A percentile compares a stretch with the other conserved stretches of the same genome.
These are phyloP conservation scores for Ophiosphaerella narmari DNA, from an alignment of 2,329 filamentous ascomycete species.

Conservation along the genomic window DNA sequence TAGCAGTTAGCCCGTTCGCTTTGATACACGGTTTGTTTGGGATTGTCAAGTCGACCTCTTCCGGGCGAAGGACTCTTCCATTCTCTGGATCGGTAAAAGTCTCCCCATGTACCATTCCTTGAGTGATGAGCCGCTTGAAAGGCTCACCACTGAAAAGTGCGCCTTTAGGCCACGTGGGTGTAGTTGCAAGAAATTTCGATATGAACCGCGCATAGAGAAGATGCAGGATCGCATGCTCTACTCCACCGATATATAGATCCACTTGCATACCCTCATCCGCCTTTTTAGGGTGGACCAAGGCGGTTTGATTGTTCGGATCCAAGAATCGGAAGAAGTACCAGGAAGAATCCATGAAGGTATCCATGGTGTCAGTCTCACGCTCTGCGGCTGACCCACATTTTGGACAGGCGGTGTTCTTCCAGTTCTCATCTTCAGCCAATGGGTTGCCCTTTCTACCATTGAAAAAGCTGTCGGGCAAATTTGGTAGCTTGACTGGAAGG, in stretches of 20 bases:
- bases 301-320: conserved; percentile 67
- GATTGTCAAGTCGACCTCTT: conserved; percentile 70
- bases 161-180: conserved; percentile 49
- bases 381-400: conserved; percentile 71
- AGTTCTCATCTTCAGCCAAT: conserved; percentile 71
- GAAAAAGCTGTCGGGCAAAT: conserved; percentile 70
- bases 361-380: conserved; percentile 92
- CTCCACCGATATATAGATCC: conserved; percentile 85
- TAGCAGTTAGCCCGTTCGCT: conserved; percentile 62
- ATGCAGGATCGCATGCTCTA: conserved; percentile 90
- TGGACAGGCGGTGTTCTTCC: conserved; percentile 77
- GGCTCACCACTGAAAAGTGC: conserved; percentile 64
- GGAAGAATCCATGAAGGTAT: conserved; percentile 93
- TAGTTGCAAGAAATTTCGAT: conserved; percentile 78
- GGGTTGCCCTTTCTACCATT: conserved; percentile 76
- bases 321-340: conserved; percentile 89
- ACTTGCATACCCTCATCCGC: conserved; percentile 69
- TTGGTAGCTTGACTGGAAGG: conserved; percentile 76
- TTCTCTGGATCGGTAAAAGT: conserved; percentile 77
- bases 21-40: conserved; percentile 64
- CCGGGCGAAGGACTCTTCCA: conserved; percentile 75
- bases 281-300: conserved; percentile 65
- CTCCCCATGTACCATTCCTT: conserved; percentile 92
- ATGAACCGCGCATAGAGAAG: conserved; percentile 88
- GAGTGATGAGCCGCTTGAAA: conserved; percentile 80